These are phyloP conservation scores for Penicillium sp. DNA, from an alignment of 2,329 filamentous ascomycete genomes.

Conservation along the genomic window DNA sequence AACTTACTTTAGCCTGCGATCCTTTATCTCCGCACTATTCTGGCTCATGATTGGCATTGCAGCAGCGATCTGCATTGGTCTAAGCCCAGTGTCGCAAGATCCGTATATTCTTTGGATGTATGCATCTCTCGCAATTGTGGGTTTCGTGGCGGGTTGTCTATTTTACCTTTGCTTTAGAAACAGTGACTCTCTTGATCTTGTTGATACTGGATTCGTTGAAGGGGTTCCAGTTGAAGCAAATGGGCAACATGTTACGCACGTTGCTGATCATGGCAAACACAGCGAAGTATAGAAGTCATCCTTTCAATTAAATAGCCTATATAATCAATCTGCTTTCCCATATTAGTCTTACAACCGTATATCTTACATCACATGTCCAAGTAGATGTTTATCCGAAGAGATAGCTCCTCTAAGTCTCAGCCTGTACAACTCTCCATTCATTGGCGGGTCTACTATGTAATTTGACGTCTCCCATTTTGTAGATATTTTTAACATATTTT, in stretches of 20 bases:
- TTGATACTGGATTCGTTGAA: not conserved
- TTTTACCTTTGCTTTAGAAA: slow-evolving; percentile 16
- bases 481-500: too few relatives aligned
- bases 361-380: not conserved
- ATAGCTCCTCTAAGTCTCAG: too few relatives aligned
- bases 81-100: slow-evolving; percentile 19
- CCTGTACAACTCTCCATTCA: too few relatives aligned
- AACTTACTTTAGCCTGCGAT: slow-evolving; percentile 8
- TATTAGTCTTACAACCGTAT: not conserved
- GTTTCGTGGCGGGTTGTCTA: not conserved
- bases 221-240: not conserved
- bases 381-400: too few relatives aligned
- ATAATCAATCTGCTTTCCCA: not conserved
- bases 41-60: slow-evolving; percentile 20
- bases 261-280: not conserved
- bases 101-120: slow-evolving; percentile 24
- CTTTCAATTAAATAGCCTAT: not conserved
- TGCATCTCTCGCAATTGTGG: slow-evolving; percentile 9
- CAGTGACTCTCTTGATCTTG: not conserved
- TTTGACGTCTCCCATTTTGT: too few relatives aligned
- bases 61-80: slow-evolving; percentile 21
- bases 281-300: not conserved
- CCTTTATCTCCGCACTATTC: slow-evolving; percentile 1
- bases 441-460: too few relatives aligned
- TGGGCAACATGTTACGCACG: not conserved